These are phyloP conservation scores for Geotrichum phurueaensis DNA, from an alignment of 1,139 yeast genomes.

Conservation along the genomic window DNA sequence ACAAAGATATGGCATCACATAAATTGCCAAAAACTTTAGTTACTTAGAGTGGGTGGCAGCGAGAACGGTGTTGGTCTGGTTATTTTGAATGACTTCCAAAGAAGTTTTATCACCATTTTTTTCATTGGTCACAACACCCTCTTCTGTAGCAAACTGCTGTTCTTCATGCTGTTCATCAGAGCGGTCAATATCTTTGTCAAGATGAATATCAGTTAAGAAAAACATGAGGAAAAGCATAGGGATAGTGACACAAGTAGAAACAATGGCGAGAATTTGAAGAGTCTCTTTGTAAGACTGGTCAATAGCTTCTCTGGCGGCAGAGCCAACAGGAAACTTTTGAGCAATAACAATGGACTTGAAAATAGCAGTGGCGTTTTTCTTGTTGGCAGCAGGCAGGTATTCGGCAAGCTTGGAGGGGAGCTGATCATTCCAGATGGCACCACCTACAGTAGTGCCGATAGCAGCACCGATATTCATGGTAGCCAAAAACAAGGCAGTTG, in stretches of 20 bases:
- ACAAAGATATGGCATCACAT: background rate
- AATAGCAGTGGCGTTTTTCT: conserved; percentile 14
- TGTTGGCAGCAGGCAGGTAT: conserved; percentile 19
- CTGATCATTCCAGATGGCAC: conserved; percentile 31
- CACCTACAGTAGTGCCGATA: conserved; percentile 31
- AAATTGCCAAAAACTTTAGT: background rate
- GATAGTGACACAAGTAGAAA: conserved; percentile 10
- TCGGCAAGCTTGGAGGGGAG: conserved; percentile 24
- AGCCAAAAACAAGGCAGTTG: conserved; percentile 24
- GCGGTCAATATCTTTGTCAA: conserved; percentile 5
- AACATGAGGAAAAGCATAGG: conserved; percentile 17
- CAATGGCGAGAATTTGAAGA: conserved; percentile 14
- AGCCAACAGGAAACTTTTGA: conserved; percentile 6
- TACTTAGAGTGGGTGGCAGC: background rate
- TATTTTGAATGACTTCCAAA: background rate
- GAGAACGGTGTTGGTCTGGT: background rate
- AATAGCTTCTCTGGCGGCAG: conserved; percentile 13
- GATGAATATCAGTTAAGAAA: conserved; percentile 9
- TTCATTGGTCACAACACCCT: background rate
- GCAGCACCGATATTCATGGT: conserved; percentile 30
- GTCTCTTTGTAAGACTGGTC: conserved; percentile 13
- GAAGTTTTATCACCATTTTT: background rate
- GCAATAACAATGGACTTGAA: conserved; percentile 15
- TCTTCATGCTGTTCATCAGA: conserved; percentile 2
- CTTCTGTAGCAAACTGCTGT: conserved; percentile 1